Percentiles rank a stretch among this genome's conserved stretches.
Evolutionary conservation across 345 rosid species (phyloP).

Genomic region (Brassica nigra): DNA sequence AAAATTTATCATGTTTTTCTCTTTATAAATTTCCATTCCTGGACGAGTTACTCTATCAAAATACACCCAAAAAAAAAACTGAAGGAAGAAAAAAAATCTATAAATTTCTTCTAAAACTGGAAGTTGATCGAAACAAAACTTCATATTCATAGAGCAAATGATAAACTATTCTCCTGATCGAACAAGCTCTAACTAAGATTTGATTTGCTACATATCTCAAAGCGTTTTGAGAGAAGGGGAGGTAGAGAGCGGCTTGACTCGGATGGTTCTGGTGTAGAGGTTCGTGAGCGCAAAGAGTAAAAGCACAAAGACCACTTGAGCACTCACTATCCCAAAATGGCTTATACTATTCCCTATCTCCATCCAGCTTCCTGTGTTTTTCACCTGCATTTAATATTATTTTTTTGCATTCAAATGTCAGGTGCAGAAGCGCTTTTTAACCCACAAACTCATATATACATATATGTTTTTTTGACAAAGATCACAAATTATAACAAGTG

Average conservation of each 20-base stretch:
- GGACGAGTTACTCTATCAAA: background rate
- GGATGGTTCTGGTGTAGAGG: conserved; percentile 75
- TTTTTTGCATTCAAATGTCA: background rate
- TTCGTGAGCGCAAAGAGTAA: conserved; percentile 86
- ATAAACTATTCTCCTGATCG: background rate
- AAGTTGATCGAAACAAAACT: background rate
- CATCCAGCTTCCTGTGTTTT: conserved; percentile 97
- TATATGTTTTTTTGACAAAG: background rate
- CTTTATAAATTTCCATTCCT: background rate
- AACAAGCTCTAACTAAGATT: conserved; percentile 13
- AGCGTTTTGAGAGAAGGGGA: conserved; percentile 58
- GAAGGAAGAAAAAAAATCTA: background rate
- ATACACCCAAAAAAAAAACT: background rate
- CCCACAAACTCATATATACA: background rate
- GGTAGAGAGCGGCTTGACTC: conserved; percentile 42
- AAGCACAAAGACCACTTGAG: conserved; percentile 92
- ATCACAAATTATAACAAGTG: background rate
- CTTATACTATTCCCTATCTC: conserved; percentile 96
- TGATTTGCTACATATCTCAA: conserved; percentile 34
- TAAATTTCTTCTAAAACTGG: background rate
- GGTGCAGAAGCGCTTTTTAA: background rate
- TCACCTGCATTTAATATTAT: conserved; percentile 52
- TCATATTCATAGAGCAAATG: background rate
- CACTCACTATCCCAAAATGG: conserved; percentile 94
- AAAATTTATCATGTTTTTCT: background rate